A percentile compares a stretch with the other conserved stretches of the same genome.
Conservation (phyloP, 306 rosid genomes). For the Citrullus colocynthis region DNA sequence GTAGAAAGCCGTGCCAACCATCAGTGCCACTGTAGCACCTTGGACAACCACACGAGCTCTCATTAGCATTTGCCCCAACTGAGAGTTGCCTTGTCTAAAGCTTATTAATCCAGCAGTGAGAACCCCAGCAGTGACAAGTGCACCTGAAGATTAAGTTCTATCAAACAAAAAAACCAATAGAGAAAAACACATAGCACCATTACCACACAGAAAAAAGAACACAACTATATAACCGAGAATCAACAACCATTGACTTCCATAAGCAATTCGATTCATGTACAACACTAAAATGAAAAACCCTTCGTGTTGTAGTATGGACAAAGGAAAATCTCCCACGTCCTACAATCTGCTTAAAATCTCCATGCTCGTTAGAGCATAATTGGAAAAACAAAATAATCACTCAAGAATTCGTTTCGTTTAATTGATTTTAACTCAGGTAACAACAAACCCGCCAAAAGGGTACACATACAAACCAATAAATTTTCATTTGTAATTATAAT, state of each 20-base stretch:
- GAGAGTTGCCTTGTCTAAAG: slow-evolving; percentile 76
- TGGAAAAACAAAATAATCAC: background rate
- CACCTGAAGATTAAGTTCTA: slow-evolving; percentile 39
- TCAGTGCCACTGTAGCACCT: slow-evolving; percentile 81
- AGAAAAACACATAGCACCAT: background rate
- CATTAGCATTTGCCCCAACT: slow-evolving; percentile 78
- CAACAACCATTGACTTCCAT: background rate
- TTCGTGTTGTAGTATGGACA: background rate
- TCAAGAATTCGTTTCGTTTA: background rate
- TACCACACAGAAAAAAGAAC: background rate
- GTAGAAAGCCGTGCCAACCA: slow-evolving; percentile 83
- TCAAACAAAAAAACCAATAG: background rate
- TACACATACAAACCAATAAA: background rate
- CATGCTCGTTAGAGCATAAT: background rate
- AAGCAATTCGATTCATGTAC: background rate
- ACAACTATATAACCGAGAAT: background rate
- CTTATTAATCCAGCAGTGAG: slow-evolving; percentile 79
- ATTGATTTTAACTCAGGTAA: background rate
- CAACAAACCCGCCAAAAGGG: background rate
- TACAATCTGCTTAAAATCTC: background rate
- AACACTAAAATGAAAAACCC: background rate
- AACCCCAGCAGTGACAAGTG: slow-evolving; percentile 70
- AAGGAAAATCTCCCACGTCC: background rate
- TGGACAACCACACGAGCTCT: slow-evolving; percentile 89
- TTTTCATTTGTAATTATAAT: background rate